These are phyloP conservation scores for Suhomyces bokatorum DNA, from an alignment of 1,139 yeast genomes.

Conservation along the genomic window DNA sequence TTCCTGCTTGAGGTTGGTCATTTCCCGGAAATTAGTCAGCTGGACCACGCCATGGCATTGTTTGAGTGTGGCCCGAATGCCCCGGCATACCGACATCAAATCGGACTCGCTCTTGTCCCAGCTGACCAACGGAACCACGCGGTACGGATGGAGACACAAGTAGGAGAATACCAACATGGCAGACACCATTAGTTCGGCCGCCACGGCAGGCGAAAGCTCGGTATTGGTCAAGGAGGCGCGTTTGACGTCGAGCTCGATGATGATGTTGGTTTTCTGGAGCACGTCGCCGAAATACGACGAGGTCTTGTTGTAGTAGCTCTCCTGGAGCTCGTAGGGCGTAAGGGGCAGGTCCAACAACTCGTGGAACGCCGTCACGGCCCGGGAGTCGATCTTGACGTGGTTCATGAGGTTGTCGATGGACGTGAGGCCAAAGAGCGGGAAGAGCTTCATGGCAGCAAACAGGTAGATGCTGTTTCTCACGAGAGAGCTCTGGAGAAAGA, in stretches of 20 bases:
- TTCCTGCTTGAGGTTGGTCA: background rate
- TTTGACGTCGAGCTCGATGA: constrained; percentile 1
- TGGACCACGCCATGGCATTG: background rate
- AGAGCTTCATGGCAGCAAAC: constrained; percentile 24
- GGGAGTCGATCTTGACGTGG: background rate
- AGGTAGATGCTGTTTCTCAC: constrained; percentile 26
- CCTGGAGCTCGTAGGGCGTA: constrained; percentile 7
- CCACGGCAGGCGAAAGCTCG: constrained; percentile 6
- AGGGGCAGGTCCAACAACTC: background rate
- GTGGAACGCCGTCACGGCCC: background rate
- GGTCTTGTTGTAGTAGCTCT: constrained; percentile 17
- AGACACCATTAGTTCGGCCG: constrained; percentile 26
- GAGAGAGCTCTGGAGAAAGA: constrained; percentile 25
- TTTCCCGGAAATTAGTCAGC: background rate
- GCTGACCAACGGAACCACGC: constrained; percentile 29
- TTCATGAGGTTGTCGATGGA: background rate
- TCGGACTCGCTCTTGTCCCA: constrained; percentile 24
- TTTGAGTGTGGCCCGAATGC: constrained; percentile 17
- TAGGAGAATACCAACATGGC: constrained; percentile 29
- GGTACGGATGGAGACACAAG: constrained; percentile 34
- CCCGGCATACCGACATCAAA: constrained; percentile 22
- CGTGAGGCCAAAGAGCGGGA: constrained; percentile 19
- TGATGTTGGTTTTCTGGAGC: constrained; percentile 10
- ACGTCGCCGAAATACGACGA: constrained; percentile 26
- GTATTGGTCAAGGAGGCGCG: background rate